phyloP scores from a whole-genome alignment of 371 early-diverging fungal species.

The Mortierella sp. region DNA sequence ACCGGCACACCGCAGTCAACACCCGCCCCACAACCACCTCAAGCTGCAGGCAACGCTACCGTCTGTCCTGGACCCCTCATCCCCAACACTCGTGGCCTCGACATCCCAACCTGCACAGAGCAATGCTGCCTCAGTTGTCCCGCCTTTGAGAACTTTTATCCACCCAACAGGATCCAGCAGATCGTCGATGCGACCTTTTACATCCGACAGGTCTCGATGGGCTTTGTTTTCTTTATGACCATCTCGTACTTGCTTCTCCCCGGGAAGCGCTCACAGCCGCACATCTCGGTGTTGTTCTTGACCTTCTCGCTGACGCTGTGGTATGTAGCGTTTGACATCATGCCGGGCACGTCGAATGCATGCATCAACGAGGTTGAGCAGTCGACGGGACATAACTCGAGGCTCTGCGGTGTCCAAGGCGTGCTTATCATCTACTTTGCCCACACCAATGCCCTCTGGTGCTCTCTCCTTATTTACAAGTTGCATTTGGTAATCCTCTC shows the following conservation, averaged over 20 bases:
- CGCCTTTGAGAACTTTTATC: conserved; percentile 34
- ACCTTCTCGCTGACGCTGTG: conserved; percentile 56
- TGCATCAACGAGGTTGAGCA: conserved; percentile 47
- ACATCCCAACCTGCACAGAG: conserved; percentile 26
- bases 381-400: conserved; percentile 55
- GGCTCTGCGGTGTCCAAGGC: conserved; percentile 60
- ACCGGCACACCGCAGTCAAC: not conserved
- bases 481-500: conserved; percentile 43
- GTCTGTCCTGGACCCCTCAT: conserved; percentile 37
- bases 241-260: conserved; percentile 62
- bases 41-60: conserved; percentile 16
- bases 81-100: conserved; percentile 27
- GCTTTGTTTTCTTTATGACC: conserved; percentile 54
- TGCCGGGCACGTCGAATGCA: conserved; percentile 49
- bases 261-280: conserved; percentile 62
- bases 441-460: conserved; percentile 51
- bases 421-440: conserved; percentile 45
- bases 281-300: conserved; percentile 64
- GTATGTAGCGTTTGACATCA: conserved; percentile 54
- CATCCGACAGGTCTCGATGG: conserved; percentile 53
- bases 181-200: conserved; percentile 30
- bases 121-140: conserved; percentile 45
- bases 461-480: conserved; percentile 51
- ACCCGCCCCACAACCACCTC: not conserved
- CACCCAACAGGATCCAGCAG: conserved; percentile 25